Evolutionary conservation across 352 stramenopile species (phyloP).

Genomic region (Globisporangium carolinianum): DNA sequence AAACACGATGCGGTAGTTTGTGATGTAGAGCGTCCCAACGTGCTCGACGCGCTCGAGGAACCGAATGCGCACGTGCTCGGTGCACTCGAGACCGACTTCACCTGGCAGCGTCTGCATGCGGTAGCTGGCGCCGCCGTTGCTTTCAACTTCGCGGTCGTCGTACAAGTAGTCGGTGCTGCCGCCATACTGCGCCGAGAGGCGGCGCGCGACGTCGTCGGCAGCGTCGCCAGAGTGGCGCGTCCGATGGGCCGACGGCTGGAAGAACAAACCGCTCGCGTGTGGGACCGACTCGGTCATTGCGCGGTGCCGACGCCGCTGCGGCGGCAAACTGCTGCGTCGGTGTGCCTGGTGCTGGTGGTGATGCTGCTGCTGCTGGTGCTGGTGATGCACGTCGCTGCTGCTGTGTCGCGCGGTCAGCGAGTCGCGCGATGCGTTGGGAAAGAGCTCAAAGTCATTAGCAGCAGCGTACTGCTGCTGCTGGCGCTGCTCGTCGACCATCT

Average conservation of each 20-base stretch:
- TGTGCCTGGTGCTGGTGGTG: not conserved
- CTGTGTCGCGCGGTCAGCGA: conserved; percentile 1
- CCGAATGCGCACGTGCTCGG: conserved; percentile 49
- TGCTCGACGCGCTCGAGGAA: conserved; percentile 47
- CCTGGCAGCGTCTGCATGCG: conserved; percentile 53
- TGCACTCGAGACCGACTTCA: conserved; percentile 57
- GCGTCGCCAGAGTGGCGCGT: conserved; percentile 8
- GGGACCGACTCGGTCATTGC: conserved; percentile 14
- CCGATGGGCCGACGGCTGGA: conserved; percentile 14
- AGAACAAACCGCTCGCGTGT: conserved; percentile 17
- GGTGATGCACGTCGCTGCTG: conserved; percentile 1
- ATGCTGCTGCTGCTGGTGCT: not conserved
- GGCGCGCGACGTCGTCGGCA: not conserved
- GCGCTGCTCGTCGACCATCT: conserved; percentile 57
- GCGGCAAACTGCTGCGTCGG: conserved; percentile 9
- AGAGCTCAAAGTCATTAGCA: not conserved
- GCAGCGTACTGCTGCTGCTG: conserved; percentile 12
- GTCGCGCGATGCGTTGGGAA: not conserved
- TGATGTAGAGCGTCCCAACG: conserved; percentile 63
- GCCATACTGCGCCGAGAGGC: conserved; percentile 15
- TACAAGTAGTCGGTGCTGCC: conserved; percentile 12
- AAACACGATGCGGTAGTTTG: conserved; percentile 79
- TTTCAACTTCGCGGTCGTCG: conserved; percentile 1
- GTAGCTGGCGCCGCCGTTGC: not conserved
- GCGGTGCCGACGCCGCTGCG: conserved; percentile 6